Evolutionary conservation across 352 stramenopile genomes (phyloP).

Genomic region (Phytophthora pistaciae): DNA sequence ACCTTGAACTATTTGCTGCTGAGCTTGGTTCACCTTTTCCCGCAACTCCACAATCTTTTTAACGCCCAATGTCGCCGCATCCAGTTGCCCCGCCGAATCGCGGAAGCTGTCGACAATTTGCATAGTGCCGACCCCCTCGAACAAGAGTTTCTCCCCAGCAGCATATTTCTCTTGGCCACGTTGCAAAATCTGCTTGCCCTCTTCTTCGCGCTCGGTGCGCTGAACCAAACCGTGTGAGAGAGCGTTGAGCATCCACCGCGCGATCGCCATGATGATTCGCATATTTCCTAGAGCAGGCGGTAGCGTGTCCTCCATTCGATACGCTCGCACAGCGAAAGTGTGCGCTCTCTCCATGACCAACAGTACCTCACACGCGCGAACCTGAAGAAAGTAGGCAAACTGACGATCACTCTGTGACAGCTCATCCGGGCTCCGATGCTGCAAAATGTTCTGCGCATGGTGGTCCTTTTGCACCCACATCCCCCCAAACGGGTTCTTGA

Average conservation of each 20-base stretch:
- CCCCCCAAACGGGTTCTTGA: conserved; percentile 84
- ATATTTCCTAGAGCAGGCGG: conserved; percentile 37
- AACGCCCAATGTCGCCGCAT: conserved; percentile 54
- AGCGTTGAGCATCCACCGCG: conserved; percentile 75
- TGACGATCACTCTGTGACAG: conserved; percentile 66
- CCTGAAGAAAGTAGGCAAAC: conserved; percentile 85
- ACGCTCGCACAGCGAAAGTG: conserved; percentile 55
- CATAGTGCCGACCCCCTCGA: conserved; percentile 52
- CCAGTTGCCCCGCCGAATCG: conserved; percentile 59
- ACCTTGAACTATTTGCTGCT: conserved; percentile 51
- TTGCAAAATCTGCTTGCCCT: conserved; percentile 69
- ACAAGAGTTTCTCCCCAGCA: conserved; percentile 52
- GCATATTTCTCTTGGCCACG: conserved; percentile 68
- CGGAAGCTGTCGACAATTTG: conserved; percentile 56
- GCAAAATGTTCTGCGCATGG: conserved; percentile 19
- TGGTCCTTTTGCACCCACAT: conserved; percentile 66
- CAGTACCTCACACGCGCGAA: conserved; percentile 77
- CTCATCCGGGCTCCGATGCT: conserved; percentile 30
- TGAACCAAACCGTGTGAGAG: conserved; percentile 78
- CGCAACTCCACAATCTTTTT: conserved; percentile 71
- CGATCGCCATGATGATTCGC: conserved; percentile 68
- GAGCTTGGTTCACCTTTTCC: conserved; percentile 53
- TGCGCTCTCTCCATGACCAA: conserved; percentile 70
- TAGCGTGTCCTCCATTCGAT: conserved; percentile 48
- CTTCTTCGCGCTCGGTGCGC: conserved; percentile 61